A percentile compares a stretch with the other conserved stretches of the same genome.
Evolutionary conservation across 495 filamentous ascomycete species (phyloP).

Genomic region (Neurospora terricola): DNA sequence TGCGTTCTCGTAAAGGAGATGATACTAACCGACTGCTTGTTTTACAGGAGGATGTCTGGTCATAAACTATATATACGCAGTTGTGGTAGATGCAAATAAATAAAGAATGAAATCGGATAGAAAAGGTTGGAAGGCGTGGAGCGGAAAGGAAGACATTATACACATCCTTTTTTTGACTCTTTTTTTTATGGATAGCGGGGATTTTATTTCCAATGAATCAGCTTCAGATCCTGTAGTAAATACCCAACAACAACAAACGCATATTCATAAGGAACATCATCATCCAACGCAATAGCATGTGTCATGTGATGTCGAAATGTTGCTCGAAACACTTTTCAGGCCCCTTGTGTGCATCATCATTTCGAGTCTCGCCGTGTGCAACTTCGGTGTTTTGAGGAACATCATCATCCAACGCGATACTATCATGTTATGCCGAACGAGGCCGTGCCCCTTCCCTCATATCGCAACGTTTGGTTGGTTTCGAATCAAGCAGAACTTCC

Average conservation of each 20-base stretch:
- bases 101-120: background rate
- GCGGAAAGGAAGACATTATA: background rate
- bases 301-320: no score
- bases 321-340: no score
- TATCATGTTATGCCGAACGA: background rate
- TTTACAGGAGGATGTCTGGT: conserved; percentile 76
- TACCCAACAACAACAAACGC: background rate
- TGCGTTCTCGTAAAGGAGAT: background rate
- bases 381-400: no score
- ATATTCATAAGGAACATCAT: background rate
- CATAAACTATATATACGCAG: conserved; percentile 33
- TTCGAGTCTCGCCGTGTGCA: no score
- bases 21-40: background rate
- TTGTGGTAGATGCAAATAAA: background rate
- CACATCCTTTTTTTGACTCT: background rate
- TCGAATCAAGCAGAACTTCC: background rate
- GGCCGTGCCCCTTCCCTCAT: background rate
- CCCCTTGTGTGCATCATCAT: no score
- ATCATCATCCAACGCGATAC: no score
- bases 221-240: background rate
- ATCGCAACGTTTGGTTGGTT: background rate
- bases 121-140: background rate
- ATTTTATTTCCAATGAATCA: background rate
- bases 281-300: no score
- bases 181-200: background rate